Evolutionary conservation across 2,329 filamentous ascomycete genomes (phyloP).

Genomic region (Nemania sp.): DNA sequence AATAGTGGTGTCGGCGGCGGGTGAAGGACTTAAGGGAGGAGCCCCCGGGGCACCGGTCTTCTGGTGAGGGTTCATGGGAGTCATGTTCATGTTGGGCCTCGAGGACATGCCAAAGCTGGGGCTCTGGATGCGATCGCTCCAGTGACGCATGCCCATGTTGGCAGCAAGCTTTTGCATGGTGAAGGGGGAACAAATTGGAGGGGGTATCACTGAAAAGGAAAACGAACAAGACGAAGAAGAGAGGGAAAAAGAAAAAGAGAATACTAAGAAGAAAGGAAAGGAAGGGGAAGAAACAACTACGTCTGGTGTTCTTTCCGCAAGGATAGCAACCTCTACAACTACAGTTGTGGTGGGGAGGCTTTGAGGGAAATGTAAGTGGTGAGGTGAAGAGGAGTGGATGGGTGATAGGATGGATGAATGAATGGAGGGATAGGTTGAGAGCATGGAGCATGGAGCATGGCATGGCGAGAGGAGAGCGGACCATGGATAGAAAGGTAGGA

Average conservation of each 20-base stretch:
- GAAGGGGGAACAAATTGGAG: constrained; percentile 47
- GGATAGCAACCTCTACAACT: constrained; percentile 45
- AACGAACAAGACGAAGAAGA: constrained; percentile 32
- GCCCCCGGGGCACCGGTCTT: constrained; percentile 65
- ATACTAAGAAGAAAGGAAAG: constrained; percentile 46
- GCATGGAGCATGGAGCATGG: constrained; percentile 24
- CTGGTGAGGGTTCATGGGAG: constrained; percentile 67
- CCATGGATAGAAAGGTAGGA: constrained; percentile 4
- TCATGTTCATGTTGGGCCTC: constrained; percentile 67
- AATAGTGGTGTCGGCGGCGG: constrained; percentile 80
- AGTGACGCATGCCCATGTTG: constrained; percentile 80
- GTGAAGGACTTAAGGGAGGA: constrained; percentile 73
- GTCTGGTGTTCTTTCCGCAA: constrained; percentile 44
- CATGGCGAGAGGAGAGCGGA: constrained; percentile 35
- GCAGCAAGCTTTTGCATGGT: constrained; percentile 75
- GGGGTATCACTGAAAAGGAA: constrained; percentile 46
- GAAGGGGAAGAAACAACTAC: constrained; percentile 44
- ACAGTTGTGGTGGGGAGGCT: constrained; percentile 43
- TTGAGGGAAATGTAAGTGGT: constrained; percentile 45
- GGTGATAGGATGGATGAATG: constrained; percentile 42
- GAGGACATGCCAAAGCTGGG: constrained; percentile 73
- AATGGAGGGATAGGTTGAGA: constrained; percentile 38
- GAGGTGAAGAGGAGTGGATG: constrained; percentile 44
- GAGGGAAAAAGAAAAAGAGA: constrained; percentile 42
- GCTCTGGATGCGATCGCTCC: constrained; percentile 74